Evolutionary conservation across 75 land plant genomes (phyloP).

Genomic region (Pinus tabuliformis): DNA sequence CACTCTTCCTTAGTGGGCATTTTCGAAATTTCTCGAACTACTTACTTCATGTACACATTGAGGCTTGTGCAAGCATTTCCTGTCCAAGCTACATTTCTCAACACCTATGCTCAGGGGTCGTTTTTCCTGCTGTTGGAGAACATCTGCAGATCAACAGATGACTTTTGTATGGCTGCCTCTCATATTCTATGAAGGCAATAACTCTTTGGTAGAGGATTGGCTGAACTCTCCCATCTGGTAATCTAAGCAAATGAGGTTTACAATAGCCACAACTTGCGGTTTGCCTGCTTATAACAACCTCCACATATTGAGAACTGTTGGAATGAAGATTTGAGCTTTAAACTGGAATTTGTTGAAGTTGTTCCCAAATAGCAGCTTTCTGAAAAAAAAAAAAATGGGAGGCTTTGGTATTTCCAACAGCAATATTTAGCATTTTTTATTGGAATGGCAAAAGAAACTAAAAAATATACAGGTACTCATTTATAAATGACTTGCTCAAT

Average conservation of each 20-base stretch:
- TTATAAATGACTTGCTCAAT: background rate
- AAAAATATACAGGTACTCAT: background rate
- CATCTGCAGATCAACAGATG: background rate
- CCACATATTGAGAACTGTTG: background rate
- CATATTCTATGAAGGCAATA: background rate
- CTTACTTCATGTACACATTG: no score
- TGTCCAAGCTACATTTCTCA: no score
- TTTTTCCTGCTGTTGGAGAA: background rate
- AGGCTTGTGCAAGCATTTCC: no score
- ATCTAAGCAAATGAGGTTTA: background rate
- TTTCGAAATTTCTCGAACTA: no score
- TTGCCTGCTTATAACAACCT: background rate
- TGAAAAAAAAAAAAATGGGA: background rate
- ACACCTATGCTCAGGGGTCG: background rate
- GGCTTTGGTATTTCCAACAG: background rate
- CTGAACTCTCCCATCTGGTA: background rate
- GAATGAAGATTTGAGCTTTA: background rate
- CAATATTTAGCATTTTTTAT: background rate
- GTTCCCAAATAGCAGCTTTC: background rate
- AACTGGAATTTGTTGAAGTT: background rate
- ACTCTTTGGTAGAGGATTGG: background rate
- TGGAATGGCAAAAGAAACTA: background rate
- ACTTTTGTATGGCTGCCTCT: background rate
- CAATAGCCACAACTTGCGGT: background rate
- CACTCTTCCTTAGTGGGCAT: no score